Base-by-base conservation (phyloP, 2,329 filamentous ascomycete genomes). In the Calonectria ilicicola region DNA sequence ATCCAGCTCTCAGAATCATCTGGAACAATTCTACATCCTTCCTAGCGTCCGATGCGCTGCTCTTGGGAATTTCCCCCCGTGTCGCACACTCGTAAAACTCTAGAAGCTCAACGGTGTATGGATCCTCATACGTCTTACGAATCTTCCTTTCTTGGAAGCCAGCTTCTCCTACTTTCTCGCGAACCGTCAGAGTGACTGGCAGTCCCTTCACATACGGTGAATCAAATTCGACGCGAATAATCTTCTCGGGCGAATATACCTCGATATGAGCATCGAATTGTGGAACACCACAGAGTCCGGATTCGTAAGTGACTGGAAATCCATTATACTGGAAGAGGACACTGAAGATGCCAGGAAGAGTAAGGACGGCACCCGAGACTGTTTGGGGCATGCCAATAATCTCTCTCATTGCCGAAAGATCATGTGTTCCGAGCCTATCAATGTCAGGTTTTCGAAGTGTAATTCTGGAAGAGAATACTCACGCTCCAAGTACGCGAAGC, bases 251-350 rank as follows among this genome's bases (percentile, higher is more conserved):
- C 0, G 86, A 86, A 72, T 89, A 91, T 0, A 91, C 81, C 5
- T 84, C 85, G 5, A 89, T 74, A 65, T 86, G 84, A 0, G 87
- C 86, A 70, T 89, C 88, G 72, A 89, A 89, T 5, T 81, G 75
- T 0, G 89, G 88, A 7, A 91, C 85, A 1, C 80, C 76, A 70
- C 90, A 87, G 23, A 90, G 85, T 0, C 90, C 89, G 0, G 85
- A 86, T 74, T 91, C 90, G 73, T 91, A 91, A 8, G 85, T 84
- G 3, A 90, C 84, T 0, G 87, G 84, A 67, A 89, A 91, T 12
- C 51, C 70, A 7, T 64, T 6, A 17, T 75, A 75, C 29, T 73
- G 65, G 14, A 75, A 75, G 2, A 75, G 67, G 2, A 75, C 74
- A n/a, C n/a, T 80, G 66, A 29, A 83, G 71, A 75, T 72, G 12